Percentiles rank a stretch among this genome's conserved stretches.
Conservation (phyloP, 805 yeast species). For the Hemisphaericaspora nanyangensis region DNA sequence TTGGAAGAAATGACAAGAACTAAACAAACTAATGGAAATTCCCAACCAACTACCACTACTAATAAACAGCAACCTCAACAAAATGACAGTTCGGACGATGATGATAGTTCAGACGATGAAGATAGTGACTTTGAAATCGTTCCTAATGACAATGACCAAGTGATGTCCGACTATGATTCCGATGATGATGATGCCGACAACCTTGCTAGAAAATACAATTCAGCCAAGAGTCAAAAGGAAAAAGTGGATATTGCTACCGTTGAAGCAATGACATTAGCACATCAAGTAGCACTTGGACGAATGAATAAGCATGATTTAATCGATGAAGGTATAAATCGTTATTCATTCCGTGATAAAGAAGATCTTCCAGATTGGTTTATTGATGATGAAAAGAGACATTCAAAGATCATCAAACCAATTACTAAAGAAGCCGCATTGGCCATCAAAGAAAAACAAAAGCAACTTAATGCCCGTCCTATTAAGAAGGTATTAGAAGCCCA, state of each 20-base stretch:
- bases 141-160: conserved; percentile 20
- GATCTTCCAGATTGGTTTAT: conserved; percentile 96
- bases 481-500: conserved; percentile 98
- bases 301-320: conserved; percentile 77
- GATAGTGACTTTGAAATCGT: conserved; percentile 46
- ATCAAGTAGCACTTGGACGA: conserved; percentile 88
- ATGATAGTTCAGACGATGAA: conserved; percentile 41
- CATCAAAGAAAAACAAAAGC: conserved; percentile 39
- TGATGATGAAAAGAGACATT: conserved; percentile 87
- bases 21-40: conserved; percentile 2
- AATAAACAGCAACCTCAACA: conserved; percentile 6
- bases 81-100: conserved; percentile 1
- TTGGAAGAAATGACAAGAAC: conserved; percentile 34
- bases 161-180: conserved; percentile 31
- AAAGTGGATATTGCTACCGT: conserved; percentile 85
- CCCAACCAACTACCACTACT: not conserved
- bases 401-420: conserved; percentile 83
- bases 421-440: conserved; percentile 74
- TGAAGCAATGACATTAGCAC: conserved; percentile 97
- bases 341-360: conserved; percentile 86
- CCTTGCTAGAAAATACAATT: conserved; percentile 29
- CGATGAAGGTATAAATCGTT: conserved; percentile 91
- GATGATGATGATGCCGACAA: conserved; percentile 52
- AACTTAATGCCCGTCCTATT: conserved; percentile 94
- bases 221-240: conserved; percentile 48